Base-by-base conservation (phyloP, 371 early-diverging fungal species). In the Mucor velutinosus region DNA sequence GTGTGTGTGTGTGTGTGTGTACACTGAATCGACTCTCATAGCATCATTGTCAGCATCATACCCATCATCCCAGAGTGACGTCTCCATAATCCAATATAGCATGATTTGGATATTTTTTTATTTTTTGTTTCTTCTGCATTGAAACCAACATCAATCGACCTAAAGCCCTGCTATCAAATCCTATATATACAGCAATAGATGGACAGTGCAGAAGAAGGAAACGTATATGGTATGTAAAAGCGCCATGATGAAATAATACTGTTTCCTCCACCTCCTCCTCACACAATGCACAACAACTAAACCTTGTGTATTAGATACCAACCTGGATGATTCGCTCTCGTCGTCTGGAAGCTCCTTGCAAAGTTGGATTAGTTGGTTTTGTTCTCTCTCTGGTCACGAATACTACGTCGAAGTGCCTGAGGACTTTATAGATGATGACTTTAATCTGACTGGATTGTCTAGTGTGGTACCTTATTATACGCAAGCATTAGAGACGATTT, bases 331-430 rank as follows among this genome's bases (percentile, higher is more conserved):
- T 47, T 59, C 59, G 4, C 37, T 47, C 14, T 65, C 59, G 3
- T 65, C 65, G 7, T 65, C 65, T 43, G 64, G 64, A 37, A 74
- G 70, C 41, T 81, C 81, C 15, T 49, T 72, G 11, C 76, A 81
- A 39, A 73, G 68, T 43, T 97, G 97, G 97, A 90, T 96, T 37
- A 84, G 90, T 32, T 95, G 96, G 95, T 97, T 94, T 76, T 92
- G 92, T 69, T 87, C 90, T 7, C 84, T 94, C 43, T 77, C 87
- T 29, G 96, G 95, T 33, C 88, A 93, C 66, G 94, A 94, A 71
- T 92, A 88, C 71, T 94, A 92, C 78, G 87, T 90, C 53, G 93
- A 93, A 72, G 90, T 96, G 6, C 93, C 94, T 59, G 92, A 92
- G 62, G 93, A 94, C 25, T 96, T 92, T 71, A 94, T 95, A 58